Evolutionary conservation across 495 filamentous ascomycete species (phyloP), one percentile per base, ranked within the genome.

Genomic region (Penicillium canariense): DNA sequence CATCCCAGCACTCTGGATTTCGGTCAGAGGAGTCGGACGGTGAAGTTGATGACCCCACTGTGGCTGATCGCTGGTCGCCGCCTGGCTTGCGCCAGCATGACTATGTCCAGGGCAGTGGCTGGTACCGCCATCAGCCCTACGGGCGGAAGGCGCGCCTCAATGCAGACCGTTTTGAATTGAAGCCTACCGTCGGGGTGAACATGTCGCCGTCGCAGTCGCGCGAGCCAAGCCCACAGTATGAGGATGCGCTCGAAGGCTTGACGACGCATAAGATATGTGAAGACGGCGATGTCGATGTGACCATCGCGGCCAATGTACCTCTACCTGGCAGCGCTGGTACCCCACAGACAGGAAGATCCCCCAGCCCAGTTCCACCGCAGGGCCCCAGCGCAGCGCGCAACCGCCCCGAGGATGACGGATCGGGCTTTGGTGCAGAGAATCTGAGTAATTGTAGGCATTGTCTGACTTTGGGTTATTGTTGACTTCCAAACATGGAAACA

Each of bases 1-100:
- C 86, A 14, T 86, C 85, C 23, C 81, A 87, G 66, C 87, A 89
- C 73, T 91, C 87, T 42, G 89, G 86, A 38, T 91, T 90, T 75
- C 82, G 84, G 61, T 87, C 81, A 6, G 82, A 83, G 46, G 78
- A 83, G 38, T 84, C 82, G 27, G 80, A 82, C 55, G 61, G 52
- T 28, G 74, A 74, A 38, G 56, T 73, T 2, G 70, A 69, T 6
- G 73, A 77, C 14, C 69, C 73, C 11, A 65, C 60, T 1, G 59
- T 65, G 3, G 50, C 45, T 20, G 78, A 76, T 17, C 78, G 75
- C 34, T 86, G 82, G 81, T 81, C 80, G 38, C 85, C 85, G 28
- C 85, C 85, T 0, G 82, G 80, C 3, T 81, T 74, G 43, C 68
- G 81, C 68, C 71, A 74, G 45, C 77, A 81, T 59, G 73, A 78